phyloP scores from a whole-genome alignment of 106 monocot genomes.

The Dioscorea zingiberensis region DNA sequence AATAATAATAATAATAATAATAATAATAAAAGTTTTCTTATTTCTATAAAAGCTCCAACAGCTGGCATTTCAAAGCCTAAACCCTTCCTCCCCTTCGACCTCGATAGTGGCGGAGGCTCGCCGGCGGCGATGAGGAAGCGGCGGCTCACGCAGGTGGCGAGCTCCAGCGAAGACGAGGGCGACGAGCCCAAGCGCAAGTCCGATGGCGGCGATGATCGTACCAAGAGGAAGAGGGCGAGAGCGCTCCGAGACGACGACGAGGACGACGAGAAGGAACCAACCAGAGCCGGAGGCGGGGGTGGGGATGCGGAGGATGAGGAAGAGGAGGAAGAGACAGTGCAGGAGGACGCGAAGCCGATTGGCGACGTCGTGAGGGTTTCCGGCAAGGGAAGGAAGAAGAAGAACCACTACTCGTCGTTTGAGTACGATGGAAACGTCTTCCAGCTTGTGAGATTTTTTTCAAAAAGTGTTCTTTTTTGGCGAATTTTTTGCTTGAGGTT shows the following conservation, averaged over 20 bases:
- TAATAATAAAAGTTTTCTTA: neutral
- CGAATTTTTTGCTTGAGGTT: neutral
- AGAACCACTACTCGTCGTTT: slow-evolving; percentile 67
- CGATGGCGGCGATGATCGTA: neutral
- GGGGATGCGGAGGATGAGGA: slow-evolving; percentile 35
- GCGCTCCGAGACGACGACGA: neutral
- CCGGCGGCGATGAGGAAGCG: slow-evolving; percentile 26
- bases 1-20: neutral
- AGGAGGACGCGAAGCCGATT: slow-evolving; percentile 48
- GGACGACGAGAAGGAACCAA: slow-evolving; percentile 1
- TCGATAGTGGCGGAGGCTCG: neutral
- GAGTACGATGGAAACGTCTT: slow-evolving; percentile 75
- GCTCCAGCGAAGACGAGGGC: slow-evolving; percentile 24
- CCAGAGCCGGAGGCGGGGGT: slow-evolving; percentile 1
- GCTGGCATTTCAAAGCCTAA: too few species aligned
- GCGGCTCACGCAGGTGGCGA: slow-evolving; percentile 23
- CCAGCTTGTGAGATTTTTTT: slow-evolving; percentile 47
- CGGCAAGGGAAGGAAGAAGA: slow-evolving; percentile 73
- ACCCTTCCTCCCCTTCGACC: neutral
- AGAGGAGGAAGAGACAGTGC: slow-evolving; percentile 25
- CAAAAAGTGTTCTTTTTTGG: neutral
- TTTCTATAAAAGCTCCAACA: neutral
- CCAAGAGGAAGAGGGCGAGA: slow-evolving; percentile 4
- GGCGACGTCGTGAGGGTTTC: slow-evolving; percentile 57
- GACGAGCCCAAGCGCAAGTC: slow-evolving; percentile 4